A percentile compares a stretch with the other conserved stretches of the same genome.
Evolutionary conservation across 1,139 yeast species (phyloP).

Genomic region (Tardiomyces depauwii): DNA sequence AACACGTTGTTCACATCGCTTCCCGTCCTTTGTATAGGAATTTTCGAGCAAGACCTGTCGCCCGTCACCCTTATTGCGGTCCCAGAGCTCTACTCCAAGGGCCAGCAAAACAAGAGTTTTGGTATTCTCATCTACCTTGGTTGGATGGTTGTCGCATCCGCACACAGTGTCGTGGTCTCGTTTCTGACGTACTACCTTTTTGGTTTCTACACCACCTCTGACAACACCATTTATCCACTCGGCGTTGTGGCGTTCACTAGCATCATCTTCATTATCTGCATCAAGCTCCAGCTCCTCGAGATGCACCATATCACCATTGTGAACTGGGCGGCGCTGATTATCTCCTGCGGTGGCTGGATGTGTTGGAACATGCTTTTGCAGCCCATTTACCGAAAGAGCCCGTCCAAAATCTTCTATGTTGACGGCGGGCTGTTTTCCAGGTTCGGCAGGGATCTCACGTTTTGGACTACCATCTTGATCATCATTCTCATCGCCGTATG

Average conservation of each 20-base stretch:
- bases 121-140: conserved; percentile 54
- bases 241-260: conserved; percentile 70
- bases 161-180: conserved; percentile 61
- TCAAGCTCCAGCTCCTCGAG: conserved; percentile 72
- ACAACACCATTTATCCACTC: conserved; percentile 69
- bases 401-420: conserved; percentile 61
- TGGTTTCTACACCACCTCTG: conserved; percentile 54
- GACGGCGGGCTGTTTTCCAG: conserved; percentile 51
- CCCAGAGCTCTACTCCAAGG: conserved; percentile 78
- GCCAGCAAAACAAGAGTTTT: conserved; percentile 68
- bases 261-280: conserved; percentile 58
- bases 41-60: conserved; percentile 82
- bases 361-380: conserved; percentile 75
- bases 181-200: conserved; percentile 56
- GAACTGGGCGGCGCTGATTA: conserved; percentile 52
- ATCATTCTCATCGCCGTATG: conserved; percentile 36
- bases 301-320: conserved; percentile 72
- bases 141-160: conserved; percentile 73
- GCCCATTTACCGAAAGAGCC: conserved; percentile 46
- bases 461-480: conserved; percentile 73
- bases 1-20: conserved; percentile 90
- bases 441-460: conserved; percentile 69
- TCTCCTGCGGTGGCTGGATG: conserved; percentile 86
- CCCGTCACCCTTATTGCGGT: conserved; percentile 85
- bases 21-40: conserved; percentile 88